Evolutionary conservation across 805 yeast genomes (phyloP).

Genomic region (Ogataea allantospora): DNA sequence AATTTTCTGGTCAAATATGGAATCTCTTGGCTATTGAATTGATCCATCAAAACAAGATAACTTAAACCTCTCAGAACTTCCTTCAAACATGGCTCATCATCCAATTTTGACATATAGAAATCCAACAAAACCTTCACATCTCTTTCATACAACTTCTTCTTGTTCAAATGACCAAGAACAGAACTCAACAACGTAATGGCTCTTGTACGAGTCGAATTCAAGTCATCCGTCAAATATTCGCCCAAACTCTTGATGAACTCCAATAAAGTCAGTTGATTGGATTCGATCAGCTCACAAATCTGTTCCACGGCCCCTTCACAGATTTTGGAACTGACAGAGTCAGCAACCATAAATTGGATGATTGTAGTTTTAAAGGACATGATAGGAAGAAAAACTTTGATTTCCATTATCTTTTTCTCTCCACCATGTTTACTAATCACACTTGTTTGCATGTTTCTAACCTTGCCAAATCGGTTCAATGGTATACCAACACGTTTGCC

Average conservation of each 20-base stretch:
- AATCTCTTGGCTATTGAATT: conserved; percentile 39
- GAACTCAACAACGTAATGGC: conserved; percentile 42
- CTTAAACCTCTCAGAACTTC: conserved; percentile 55
- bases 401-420: conserved; percentile 1
- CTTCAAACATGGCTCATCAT: conserved; percentile 55
- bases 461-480: conserved; percentile 67
- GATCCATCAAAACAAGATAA: conserved; percentile 51
- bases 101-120: conserved; percentile 65
- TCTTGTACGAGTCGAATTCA: conserved; percentile 38
- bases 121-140: conserved; percentile 50
- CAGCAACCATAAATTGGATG: conserved; percentile 42
- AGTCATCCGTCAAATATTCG: conserved; percentile 47
- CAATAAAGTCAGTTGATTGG: conserved; percentile 36
- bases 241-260: conserved; percentile 47
- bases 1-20: conserved; percentile 38
- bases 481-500: conserved; percentile 74
- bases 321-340: conserved; percentile 31
- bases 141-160: conserved; percentile 34
- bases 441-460: conserved; percentile 81
- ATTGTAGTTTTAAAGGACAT: conserved; percentile 28
- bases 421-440: conserved; percentile 49
- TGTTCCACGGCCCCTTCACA: conserved; percentile 32
- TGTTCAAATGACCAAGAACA: conserved; percentile 32
- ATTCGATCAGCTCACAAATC: conserved; percentile 29
- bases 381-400: conserved; percentile 1